Evolutionary conservation across 257 asterid species (phyloP).

Genomic region (Petunia secreta): DNA sequence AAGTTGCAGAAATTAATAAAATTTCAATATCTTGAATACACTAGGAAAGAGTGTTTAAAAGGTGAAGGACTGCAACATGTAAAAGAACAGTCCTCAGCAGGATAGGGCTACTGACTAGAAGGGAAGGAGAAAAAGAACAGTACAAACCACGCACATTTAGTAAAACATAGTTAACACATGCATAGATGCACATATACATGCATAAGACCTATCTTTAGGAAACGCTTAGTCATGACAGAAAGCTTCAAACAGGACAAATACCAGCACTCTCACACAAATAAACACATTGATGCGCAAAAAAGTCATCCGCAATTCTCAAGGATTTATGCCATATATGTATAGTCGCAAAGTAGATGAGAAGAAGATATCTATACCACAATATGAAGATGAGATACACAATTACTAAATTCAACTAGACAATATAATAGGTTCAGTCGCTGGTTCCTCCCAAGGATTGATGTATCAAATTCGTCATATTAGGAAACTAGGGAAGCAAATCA

Average conservation of each 20-base stretch:
- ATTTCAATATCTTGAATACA: not conserved
- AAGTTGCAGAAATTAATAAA: not conserved
- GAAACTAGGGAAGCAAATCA: not conserved
- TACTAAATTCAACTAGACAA: not conserved
- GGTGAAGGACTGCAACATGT: too few species aligned
- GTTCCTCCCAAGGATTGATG: conserved; percentile 7
- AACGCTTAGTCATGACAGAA: not conserved
- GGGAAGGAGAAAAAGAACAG: not conserved
- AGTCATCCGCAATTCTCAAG: not conserved
- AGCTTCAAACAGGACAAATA: not conserved
- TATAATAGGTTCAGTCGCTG: not conserved
- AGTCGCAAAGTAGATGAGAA: not conserved
- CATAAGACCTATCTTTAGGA: not conserved
- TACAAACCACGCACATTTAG: not conserved
- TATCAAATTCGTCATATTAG: not conserved
- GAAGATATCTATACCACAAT: not conserved
- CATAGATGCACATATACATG: not conserved
- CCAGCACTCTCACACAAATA: not conserved
- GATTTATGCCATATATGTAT: not conserved
- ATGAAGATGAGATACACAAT: not conserved
- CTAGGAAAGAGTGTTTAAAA: not conserved
- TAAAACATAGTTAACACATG: not conserved
- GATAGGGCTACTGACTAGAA: not conserved
- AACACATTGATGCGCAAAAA: not conserved
- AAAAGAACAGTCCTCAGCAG: not conserved